Evolutionary conservation across 495 filamentous ascomycete species (phyloP), one percentile per base, ranked within the genome.

Genomic region (Peziza echinospora): DNA sequence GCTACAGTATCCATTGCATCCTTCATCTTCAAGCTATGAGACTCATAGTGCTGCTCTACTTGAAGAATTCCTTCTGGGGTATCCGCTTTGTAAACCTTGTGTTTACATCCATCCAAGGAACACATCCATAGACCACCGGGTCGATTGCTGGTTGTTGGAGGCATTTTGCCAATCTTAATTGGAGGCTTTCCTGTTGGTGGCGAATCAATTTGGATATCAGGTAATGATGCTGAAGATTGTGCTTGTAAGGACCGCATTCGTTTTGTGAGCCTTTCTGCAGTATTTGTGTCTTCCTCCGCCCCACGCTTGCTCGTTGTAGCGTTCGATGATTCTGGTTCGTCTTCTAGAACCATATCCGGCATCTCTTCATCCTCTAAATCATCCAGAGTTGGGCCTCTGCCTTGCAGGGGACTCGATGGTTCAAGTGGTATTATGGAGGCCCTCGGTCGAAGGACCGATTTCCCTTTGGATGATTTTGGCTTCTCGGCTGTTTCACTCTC

Each of bases 21-120:
- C 19, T 49, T 6, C 50, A 53, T 48, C 10, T 44, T 22, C 10
- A 28, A 26, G 1, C 45, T 49, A 49, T 53, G 51, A n/a, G 26
- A 26, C 19, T 49, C 50, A 43, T 53, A 53, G 17, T 53, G 51
- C 28, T 43, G n/a, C 22, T 49, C 50, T 2, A 53, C 42, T 23
- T 25, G n/a, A 2, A 13, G 23, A 8, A 48, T 21, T 10, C 26
- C 48, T 16, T 48, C 24, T 1, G 17, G 16, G 5, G 30, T 21
- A 17, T 44, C 25, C 2, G 49, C 51, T 10, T 49, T 41, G 3
- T 41, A 25, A 6, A 53, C 41, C 5, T 21, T 28, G 24, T 53
- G 45, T 11, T 45, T 49, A 5, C 51, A 53, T 3, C 49, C 45
- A 22, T 37, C 41, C 6, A 53, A 43, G n/a, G 51, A 49, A 11